Evolutionary conservation across 306 rosid genomes (phyloP), one percentile per base, ranked within the genome.

Genomic region (Gillenia trifoliata): DNA sequence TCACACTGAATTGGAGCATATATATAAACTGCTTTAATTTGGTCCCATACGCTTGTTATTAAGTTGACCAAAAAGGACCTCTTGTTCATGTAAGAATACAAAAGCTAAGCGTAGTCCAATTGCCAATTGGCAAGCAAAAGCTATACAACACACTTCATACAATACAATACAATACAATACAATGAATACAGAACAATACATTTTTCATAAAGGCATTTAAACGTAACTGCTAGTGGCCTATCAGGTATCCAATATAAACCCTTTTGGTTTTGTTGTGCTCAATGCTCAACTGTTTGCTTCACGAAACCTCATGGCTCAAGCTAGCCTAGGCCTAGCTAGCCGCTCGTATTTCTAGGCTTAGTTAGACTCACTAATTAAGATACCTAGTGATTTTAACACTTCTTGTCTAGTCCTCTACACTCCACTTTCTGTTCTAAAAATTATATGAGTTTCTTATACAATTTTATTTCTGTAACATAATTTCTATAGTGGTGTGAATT

Each of bases 241-340:
- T 75, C 25, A 52, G 4, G 25, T 3, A 52, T 52, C 22, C 59
- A 17, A 47, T 47, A 15, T 13, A 47, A 12, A 47, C 54, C 54
- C 54, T 16, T 47, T 47, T 47, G 54, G 54, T 47, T 19, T 20
- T 70, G 68, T 68, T 68, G 63, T 69, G 70, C 75, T 26, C 20
- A 2, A 59, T n/a, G 59, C 59, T 52, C 26, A 7, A 20, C 26
- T 29, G 31, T 70, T 77, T 69, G 63, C 70, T 77, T 77, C 70
- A 77, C 80, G 75, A 20, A 59, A 59, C 64, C 64, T 59, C 47
- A 23, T 40, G 79, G 73, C 79, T 69, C 43, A 67, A 59, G 49
- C 47, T 54, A 20, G 13, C 20, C 1, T 26, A 47, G 16, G 19
- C 57, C 16, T 23, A 57, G 30, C 60, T 54, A n/a, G 26, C 5